Conservation (phyloP, 2,329 filamentous ascomycete genomes). For the Penicillium occitanis region DNA sequence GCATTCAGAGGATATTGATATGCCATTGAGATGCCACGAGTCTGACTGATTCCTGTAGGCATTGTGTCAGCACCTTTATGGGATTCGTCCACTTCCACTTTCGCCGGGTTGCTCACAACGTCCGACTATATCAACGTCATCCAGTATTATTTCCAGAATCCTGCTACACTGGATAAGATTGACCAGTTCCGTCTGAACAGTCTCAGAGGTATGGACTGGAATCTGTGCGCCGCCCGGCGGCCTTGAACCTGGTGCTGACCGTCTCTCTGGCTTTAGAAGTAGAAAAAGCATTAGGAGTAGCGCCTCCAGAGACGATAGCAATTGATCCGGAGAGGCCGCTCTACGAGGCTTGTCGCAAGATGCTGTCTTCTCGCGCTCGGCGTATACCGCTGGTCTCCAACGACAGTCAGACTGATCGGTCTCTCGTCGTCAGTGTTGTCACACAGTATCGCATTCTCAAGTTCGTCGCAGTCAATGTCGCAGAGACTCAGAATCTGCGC, state of each 20-base stretch:
- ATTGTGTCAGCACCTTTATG: slow-evolving; percentile 97
- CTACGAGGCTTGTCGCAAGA: slow-evolving; percentile 91
- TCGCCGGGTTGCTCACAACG: slow-evolving; percentile 89
- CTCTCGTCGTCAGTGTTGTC: slow-evolving; percentile 93
- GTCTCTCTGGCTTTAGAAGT: slow-evolving; percentile 64
- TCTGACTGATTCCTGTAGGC: slow-evolving; percentile 54
- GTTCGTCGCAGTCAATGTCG: slow-evolving; percentile 94
- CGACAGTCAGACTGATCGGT: slow-evolving; percentile 87
- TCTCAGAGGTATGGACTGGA: slow-evolving; percentile 67
- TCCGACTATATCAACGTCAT: slow-evolving; percentile 99
- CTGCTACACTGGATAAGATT: slow-evolving; percentile 82
- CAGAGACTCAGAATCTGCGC: slow-evolving; percentile 82
- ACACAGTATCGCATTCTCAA: slow-evolving; percentile 98
- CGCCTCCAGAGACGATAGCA: slow-evolving; percentile 91
- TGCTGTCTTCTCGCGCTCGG: slow-evolving; percentile 89
- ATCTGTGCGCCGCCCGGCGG: background rate
- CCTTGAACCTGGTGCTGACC: background rate
- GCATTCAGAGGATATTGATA: slow-evolving; percentile 23
- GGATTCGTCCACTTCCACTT: slow-evolving; percentile 90
- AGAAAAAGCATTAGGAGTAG: slow-evolving; percentile 87
- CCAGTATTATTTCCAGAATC: slow-evolving; percentile 98
- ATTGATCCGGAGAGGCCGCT: slow-evolving; percentile 86
- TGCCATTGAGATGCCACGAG: background rate
- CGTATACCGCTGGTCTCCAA: slow-evolving; percentile 91
- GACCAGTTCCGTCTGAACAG: slow-evolving; percentile 93